phyloP scores from a whole-genome alignment of 2,329 filamentous ascomycete species.

The Aspergillus chevalieri region DNA sequence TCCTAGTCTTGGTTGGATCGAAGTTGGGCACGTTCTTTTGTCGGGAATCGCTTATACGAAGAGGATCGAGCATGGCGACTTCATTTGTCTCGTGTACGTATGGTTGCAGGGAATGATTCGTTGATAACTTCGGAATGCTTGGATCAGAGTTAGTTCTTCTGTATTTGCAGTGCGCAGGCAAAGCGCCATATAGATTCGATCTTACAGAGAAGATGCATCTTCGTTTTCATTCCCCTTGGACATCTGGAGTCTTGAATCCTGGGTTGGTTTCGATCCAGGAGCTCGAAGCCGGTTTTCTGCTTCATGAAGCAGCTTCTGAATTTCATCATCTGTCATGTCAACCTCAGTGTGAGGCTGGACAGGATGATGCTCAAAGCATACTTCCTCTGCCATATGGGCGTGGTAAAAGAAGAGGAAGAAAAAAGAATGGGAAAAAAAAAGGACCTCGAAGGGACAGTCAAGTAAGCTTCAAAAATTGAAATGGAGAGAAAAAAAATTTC shows the following conservation, averaged over 20 bases:
- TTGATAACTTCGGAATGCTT: constrained; percentile 45
- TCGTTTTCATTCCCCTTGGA: neutral
- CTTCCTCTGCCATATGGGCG: neutral
- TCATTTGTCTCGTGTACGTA: constrained; percentile 50
- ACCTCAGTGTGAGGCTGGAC: neutral
- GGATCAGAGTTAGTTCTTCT: neutral
- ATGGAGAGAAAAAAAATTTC: constrained; percentile 11
- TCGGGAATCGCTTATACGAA: constrained; percentile 45
- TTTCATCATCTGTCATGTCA: constrained; percentile 57
- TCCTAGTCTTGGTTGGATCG: neutral
- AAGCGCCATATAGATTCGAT: neutral
- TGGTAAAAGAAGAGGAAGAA: too few relatives aligned
- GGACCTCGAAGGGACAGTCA: neutral
- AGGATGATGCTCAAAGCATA: too few relatives aligned
- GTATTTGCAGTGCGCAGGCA: neutral
- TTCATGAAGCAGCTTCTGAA: constrained; percentile 57
- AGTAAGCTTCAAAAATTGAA: neutral
- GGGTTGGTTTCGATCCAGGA: constrained; percentile 3
- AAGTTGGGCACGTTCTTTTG: constrained; percentile 28
- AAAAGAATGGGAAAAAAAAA: too few relatives aligned
- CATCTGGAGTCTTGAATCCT: neutral
- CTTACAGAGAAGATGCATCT: neutral
- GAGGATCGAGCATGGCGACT: constrained; percentile 49
- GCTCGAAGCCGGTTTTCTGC: constrained; percentile 54
- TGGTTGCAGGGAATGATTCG: constrained; percentile 44